These are phyloP conservation scores for Trametes villosa DNA, from an alignment of 768 basidiomycete genomes.

Conservation along the genomic window DNA sequence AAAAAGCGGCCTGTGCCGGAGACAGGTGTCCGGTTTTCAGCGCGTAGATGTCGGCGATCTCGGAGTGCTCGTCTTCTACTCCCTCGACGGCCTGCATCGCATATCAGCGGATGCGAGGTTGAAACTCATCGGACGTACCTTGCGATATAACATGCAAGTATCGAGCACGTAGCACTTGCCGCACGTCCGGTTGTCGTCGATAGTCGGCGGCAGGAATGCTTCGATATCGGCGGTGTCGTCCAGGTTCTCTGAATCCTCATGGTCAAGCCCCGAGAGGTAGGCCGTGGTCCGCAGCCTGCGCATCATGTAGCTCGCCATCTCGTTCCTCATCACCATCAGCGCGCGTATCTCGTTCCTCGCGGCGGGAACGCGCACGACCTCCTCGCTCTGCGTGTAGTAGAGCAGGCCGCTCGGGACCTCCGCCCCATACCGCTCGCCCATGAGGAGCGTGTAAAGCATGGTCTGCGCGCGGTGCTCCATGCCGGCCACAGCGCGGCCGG, in stretches of 20 bases:
- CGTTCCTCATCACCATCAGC: slow-evolving; percentile 81
- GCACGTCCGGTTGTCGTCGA: slow-evolving; percentile 82
- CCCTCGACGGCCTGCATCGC: slow-evolving; percentile 66
- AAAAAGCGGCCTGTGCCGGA: slow-evolving; percentile 69
- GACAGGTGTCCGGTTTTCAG: slow-evolving; percentile 85
- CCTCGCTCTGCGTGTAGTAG: slow-evolving; percentile 92
- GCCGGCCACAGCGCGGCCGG: slow-evolving; percentile 72
- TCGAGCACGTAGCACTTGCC: slow-evolving; percentile 82
- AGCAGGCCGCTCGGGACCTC: slow-evolving; percentile 83
- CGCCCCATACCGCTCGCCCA: slow-evolving; percentile 88
- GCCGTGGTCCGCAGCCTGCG: slow-evolving; percentile 40
- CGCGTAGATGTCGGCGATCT: slow-evolving; percentile 69
- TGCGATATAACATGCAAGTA: slow-evolving; percentile 93
- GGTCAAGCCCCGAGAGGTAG: not conserved
- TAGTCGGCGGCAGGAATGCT: slow-evolving; percentile 82
- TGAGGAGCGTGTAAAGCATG: slow-evolving; percentile 92
- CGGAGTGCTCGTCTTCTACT: slow-evolving; percentile 54
- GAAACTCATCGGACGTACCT: slow-evolving; percentile 45
- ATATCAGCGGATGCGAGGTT: not conserved
- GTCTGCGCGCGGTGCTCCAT: slow-evolving; percentile 98
- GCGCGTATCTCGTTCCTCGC: slow-evolving; percentile 83
- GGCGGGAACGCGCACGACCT: slow-evolving; percentile 81
- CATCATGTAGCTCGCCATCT: slow-evolving; percentile 79
- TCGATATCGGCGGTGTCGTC: slow-evolving; percentile 35
- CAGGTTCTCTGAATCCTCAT: not conserved